Evolutionary conservation across 192 early-diverging fungal species (phyloP).

Genomic region (Phycomyces blakesleeanus): DNA sequence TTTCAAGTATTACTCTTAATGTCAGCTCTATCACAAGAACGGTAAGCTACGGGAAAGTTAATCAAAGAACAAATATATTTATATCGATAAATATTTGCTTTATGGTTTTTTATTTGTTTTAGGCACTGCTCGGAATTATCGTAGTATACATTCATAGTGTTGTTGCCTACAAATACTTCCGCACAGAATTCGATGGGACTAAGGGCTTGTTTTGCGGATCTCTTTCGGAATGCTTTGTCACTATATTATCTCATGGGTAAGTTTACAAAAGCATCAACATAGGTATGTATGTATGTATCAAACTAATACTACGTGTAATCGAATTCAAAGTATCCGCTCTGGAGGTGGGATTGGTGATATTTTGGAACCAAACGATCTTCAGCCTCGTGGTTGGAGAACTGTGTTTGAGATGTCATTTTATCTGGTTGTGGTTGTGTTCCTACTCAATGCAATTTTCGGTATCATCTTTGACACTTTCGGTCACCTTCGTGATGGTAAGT

Average conservation of each 20-base stretch:
- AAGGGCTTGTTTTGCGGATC: slow-evolving; percentile 24
- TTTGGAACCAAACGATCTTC: slow-evolving; percentile 5
- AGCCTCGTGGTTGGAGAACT: slow-evolving; percentile 19
- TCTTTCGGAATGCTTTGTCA: slow-evolving; percentile 21
- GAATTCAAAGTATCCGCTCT: background rate
- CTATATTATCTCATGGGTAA: slow-evolving; percentile 25
- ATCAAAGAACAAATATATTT: background rate
- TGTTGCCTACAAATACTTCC: slow-evolving; percentile 20
- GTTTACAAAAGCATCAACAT: background rate
- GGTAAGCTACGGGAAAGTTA: no score
- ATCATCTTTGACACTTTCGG: slow-evolving; percentile 30
- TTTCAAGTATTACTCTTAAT: slow-evolving; percentile 25
- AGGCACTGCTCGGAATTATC: slow-evolving; percentile 20
- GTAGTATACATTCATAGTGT: slow-evolving; percentile 27
- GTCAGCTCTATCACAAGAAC: slow-evolving; percentile 22
- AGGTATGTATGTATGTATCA: background rate
- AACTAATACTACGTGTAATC: background rate
- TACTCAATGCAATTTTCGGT: slow-evolving; percentile 28
- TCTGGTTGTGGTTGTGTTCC: slow-evolving; percentile 19
- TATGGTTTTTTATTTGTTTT: background rate
- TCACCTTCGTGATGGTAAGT: slow-evolving; percentile 29
- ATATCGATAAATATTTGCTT: background rate
- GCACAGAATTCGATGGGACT: slow-evolving; percentile 14
- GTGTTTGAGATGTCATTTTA: slow-evolving; percentile 29
- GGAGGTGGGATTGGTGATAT: slow-evolving; percentile 26